phyloP scores from a whole-genome alignment of 768 basidiomycete genomes.

The Paxillus ammoniavirescens region DNA sequence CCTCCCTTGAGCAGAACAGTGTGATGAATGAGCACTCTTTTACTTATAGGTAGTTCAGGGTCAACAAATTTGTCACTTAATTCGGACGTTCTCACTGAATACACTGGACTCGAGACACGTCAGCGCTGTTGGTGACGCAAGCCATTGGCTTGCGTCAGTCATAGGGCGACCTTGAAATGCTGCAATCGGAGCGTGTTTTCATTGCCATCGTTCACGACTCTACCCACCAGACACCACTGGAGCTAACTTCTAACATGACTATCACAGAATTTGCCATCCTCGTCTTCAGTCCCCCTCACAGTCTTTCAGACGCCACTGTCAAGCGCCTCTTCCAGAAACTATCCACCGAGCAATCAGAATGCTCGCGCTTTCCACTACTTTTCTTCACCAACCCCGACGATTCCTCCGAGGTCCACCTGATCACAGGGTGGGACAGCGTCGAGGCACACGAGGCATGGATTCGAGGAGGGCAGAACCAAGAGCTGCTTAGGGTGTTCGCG shows the following conservation, averaged over 20 bases:
- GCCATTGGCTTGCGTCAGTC: neutral
- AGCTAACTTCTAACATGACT: conserved; percentile 29
- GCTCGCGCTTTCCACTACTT: conserved; percentile 41
- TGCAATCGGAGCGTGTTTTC: neutral
- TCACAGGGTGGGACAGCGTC: conserved; percentile 46
- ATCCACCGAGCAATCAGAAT: conserved; percentile 36
- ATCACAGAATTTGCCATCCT: conserved; percentile 45
- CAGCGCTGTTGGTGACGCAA: neutral
- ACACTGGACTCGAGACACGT: neutral
- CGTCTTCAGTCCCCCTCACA: conserved; percentile 31
- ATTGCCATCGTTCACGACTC: neutral
- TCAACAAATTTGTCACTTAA: neutral
- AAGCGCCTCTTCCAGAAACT: conserved; percentile 31
- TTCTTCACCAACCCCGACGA: conserved; percentile 32
- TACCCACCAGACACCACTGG: neutral
- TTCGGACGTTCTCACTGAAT: too few species aligned
- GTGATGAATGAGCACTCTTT: neutral
- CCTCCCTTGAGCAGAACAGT: conserved; percentile 1
- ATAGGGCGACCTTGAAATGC: neutral
- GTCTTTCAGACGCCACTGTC: conserved; percentile 28
- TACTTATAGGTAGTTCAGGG: neutral
- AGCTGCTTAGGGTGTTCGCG: conserved; percentile 30
- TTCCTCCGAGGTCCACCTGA: conserved; percentile 32
- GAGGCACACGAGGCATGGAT: conserved; percentile 44
- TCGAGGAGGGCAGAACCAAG: conserved; percentile 38